Conservation (phyloP, 192 early-diverging fungal genomes). For the Paraglomus occultum region DNA sequence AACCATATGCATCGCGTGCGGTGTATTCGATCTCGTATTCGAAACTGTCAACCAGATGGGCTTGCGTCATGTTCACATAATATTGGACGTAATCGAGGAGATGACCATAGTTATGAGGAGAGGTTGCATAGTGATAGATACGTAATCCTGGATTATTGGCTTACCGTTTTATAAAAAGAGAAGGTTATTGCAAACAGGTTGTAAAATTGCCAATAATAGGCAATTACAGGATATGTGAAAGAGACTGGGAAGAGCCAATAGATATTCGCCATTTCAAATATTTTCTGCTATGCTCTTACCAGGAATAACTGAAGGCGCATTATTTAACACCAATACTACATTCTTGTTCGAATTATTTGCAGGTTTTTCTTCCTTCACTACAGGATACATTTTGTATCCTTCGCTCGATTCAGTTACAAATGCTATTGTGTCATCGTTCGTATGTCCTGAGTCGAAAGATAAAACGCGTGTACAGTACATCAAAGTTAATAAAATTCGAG, state of each 20-base stretch:
- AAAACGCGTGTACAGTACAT: neutral
- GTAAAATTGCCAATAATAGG: neutral
- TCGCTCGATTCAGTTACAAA: constrained; percentile 28
- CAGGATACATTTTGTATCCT: constrained; percentile 23
- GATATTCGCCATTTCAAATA: too few species aligned
- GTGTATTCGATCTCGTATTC: constrained; percentile 38
- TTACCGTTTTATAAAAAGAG: constrained; percentile 1
- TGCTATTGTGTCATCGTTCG: constrained; percentile 18
- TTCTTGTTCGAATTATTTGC: neutral
- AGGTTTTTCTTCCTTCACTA: constrained; percentile 12
- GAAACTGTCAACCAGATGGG: constrained; percentile 1
- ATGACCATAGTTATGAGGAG: constrained; percentile 22
- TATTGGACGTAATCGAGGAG: constrained; percentile 37
- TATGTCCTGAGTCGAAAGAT: neutral
- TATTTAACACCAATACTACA: constrained; percentile 29
- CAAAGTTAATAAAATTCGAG: neutral
- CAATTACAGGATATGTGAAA: too few species aligned
- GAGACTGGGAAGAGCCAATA: too few species aligned
- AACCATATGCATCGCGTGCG: constrained; percentile 31
- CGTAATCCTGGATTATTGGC: constrained; percentile 33
- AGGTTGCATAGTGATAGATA: constrained; percentile 35
- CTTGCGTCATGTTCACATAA: constrained; percentile 30
- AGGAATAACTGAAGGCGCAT: constrained; percentile 37
- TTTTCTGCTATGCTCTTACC: constrained; percentile 9
- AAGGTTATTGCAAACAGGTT: neutral